Conservation (phyloP, 768 basidiomycete genomes). For the Leucogyrophana mollusca region DNA sequence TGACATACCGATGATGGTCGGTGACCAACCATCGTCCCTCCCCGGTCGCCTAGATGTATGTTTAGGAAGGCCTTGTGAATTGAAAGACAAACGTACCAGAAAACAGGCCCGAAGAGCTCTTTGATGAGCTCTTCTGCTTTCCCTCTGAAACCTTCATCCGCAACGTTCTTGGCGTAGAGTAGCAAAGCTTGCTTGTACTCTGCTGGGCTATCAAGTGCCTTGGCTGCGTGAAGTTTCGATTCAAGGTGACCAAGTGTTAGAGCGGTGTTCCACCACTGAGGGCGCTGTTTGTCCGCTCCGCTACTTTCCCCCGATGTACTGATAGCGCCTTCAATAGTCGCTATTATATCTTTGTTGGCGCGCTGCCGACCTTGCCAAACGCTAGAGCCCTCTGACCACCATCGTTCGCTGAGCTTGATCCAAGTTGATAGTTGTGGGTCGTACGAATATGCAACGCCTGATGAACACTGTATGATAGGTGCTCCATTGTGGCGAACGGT, state of each 20-base stretch:
- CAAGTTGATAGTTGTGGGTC: constrained; percentile 66
- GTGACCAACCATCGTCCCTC: constrained; percentile 61
- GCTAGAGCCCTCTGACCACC: constrained; percentile 85
- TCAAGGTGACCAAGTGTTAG: constrained; percentile 89
- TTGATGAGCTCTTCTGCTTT: constrained; percentile 91
- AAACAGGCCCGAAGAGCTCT: constrained; percentile 88
- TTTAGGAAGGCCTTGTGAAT: background rate
- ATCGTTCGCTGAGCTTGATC: constrained; percentile 73
- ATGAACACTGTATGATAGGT: constrained; percentile 74
- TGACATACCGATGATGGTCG: constrained; percentile 64
- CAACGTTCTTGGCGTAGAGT: constrained; percentile 80
- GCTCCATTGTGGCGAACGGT: constrained; percentile 76
- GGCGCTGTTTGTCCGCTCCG: constrained; percentile 47
- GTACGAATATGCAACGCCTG: constrained; percentile 79
- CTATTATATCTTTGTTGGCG: constrained; percentile 51
- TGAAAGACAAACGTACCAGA: constrained; percentile 58
- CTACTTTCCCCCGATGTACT: constrained; percentile 31
- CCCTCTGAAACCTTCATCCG: constrained; percentile 83
- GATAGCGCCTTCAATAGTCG: constrained; percentile 49
- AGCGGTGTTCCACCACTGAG: constrained; percentile 81
- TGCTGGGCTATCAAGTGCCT: constrained; percentile 70
- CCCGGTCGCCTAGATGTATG: constrained; percentile 58
- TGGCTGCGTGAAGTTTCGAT: constrained; percentile 72
- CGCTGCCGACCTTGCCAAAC: constrained; percentile 77
- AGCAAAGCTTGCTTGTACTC: constrained; percentile 82